Base-by-base conservation (phyloP, 495 filamentous ascomycete species). In the Podospora fimiseda region DNA sequence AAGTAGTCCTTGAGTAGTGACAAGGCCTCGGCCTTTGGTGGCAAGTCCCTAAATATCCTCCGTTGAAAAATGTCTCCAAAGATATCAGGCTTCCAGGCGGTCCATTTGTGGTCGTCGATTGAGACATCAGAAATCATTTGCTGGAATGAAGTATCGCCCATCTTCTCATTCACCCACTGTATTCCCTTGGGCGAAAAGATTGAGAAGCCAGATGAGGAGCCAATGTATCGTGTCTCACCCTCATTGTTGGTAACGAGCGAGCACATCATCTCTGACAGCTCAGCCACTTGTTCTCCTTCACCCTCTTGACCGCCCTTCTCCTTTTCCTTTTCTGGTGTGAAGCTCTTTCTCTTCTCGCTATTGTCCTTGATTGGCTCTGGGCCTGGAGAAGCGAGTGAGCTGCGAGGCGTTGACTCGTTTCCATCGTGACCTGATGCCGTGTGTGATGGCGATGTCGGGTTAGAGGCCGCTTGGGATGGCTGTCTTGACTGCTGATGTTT, bases 131-230 rank as follows among this genome's bases (percentile, higher is more conserved):
- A 85, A 23, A 98, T 94, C 93, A 97, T 97, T 27, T 90, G 84
- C 68, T 95, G 89, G 68, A 98, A 98, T 0, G 90, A 94, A 11
- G 69, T 83, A 60, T 98, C 94, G 15, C 93, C 93, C 39, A 90
- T 96, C 73, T 95, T 97, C 57, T 96, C 87, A 59, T 96, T 98
- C 43, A 98, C 92, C 93, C 93, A 98, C 67, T 96, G 88, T 44
- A 98, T 93, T 48, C 93, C 93, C 65, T 95, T 96, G 14, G 93
- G 93, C 2, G 91, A 96, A 73, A 70, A 71, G 53, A 98, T 98
- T 27, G 93, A 97, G 70, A 96, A 98, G 1, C 93, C 94, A 2
- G 93, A 98, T 0, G 94, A 97, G 1, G 91, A 96, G 27, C 91
- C 93, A 60, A 97, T 95, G 70, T 95, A 98, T 66, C 93, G 79